A percentile compares a stretch with the other conserved stretches of the same genome.
Evolutionary conservation across 805 yeast genomes (phyloP).

Genomic region (Ogataea sp.): DNA sequence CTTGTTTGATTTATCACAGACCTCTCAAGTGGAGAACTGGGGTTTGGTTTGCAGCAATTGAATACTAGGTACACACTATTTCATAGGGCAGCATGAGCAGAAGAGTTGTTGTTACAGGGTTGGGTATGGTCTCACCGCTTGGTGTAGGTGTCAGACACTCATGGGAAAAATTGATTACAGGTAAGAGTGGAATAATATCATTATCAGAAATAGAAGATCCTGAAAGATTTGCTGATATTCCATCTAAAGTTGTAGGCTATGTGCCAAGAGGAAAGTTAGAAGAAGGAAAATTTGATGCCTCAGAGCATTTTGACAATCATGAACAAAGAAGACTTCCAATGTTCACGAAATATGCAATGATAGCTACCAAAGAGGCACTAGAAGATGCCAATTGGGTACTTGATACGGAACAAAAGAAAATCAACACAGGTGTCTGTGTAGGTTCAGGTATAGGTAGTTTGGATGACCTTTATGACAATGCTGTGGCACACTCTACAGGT

Average conservation of each 20-base stretch:
- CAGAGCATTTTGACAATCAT: constrained; percentile 37
- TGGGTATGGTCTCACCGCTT: constrained; percentile 80
- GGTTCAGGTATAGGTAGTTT: constrained; percentile 93
- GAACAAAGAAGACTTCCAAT: constrained; percentile 58
- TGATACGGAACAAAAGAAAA: constrained; percentile 22
- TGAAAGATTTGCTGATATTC: constrained; percentile 43
- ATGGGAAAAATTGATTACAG: constrained; percentile 47
- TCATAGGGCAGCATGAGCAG: constrained; percentile 10
- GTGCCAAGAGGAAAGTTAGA: constrained; percentile 38
- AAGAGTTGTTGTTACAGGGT: constrained; percentile 87
- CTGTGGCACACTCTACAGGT: constrained; percentile 37
- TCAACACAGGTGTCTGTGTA: constrained; percentile 63
- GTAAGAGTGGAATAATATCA: constrained; percentile 52
- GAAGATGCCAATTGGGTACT: constrained; percentile 53
- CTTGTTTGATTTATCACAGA: too few relatives aligned
- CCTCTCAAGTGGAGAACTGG: too few relatives aligned
- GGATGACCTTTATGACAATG: constrained; percentile 59
- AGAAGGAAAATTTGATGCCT: constrained; percentile 44
- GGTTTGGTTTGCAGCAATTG: too few relatives aligned
- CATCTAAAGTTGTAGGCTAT: constrained; percentile 69
- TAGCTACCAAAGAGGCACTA: constrained; percentile 73
- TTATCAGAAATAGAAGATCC: constrained; percentile 37
- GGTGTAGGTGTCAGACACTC: constrained; percentile 56
- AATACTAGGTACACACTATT: too few relatives aligned
- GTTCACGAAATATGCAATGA: constrained; percentile 72